Evolutionary conservation across 2,329 filamentous ascomycete species (phyloP), one percentile per base, ranked within the genome.

Genomic region (Lachnellula arida): DNA sequence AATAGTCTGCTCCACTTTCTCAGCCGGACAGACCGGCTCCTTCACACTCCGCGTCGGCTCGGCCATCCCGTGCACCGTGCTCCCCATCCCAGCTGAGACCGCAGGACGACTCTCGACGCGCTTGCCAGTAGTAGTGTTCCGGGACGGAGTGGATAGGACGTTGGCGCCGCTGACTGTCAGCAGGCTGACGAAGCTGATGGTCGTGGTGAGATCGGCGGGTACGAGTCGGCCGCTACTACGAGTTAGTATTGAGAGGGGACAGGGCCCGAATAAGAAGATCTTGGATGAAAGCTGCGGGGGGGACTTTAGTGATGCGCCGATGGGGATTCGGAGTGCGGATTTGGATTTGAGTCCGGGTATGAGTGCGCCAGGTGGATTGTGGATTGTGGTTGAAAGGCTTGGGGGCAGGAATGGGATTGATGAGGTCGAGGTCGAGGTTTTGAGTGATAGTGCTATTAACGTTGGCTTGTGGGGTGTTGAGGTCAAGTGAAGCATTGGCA

Each of bases 1-100:
- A 0, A 79, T 96, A 54, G 87, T 97, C 6, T 93, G 88, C 69
- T 96, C 91, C 2, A 96, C 93, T 0, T 97, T 95, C 70, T 91
- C 96, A 60, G 80, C 87, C 0, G 87, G 87, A 8, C 89, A 95
- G 67, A 76, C 83, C 1, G 89, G 88, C 3, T 78, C 79, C 49
- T 97, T 95, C 67, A 82, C 79, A 0, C 77, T 99, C 8, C 82
- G 85, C 55, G 78, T 97, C n/a, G 85, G 86, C 47, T 86, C 87
- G 35, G 82, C 80, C 53, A 69, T 74, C 2, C 75, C 79, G 0
- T 79, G 85, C 39, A 65, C 71, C 1, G 69, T 95, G 5, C 75
- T 74, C 7, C 79, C 81, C 15, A 78, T 97, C 3, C 81, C 85
- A 0, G 76, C 85, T 5, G 89, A 94, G 69, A 85, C 84, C 7